Conservation (phyloP, 306 rosid species). For the Rosa lucieae region DNA sequence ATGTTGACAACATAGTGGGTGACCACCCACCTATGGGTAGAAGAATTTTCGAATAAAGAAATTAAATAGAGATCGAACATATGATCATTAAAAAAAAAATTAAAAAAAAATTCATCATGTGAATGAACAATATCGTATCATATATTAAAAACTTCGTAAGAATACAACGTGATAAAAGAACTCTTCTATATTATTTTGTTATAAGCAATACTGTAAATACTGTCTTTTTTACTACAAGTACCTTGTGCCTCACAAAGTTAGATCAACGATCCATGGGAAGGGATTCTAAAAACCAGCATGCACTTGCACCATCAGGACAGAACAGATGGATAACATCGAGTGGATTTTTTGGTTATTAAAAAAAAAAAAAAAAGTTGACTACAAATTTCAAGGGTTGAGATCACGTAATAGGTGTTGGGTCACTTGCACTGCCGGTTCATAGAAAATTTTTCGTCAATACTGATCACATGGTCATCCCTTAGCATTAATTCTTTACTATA, state of each 20-base stretch:
- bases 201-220: background rate
- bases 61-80: background rate
- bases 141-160: too few species aligned
- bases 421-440: too few species aligned
- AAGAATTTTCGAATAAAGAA: too few species aligned
- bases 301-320: too few species aligned
- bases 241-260: background rate
- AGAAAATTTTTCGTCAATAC: background rate
- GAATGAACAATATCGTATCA: too few species aligned
- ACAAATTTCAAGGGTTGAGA: background rate
- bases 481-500: background rate
- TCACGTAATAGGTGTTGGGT: too few species aligned
- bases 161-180: background rate
- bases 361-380: background rate
- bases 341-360: too few species aligned
- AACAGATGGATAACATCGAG: too few species aligned
- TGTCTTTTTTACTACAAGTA: background rate
- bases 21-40: slow-evolving; percentile 39
- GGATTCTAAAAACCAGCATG: too few species aligned
- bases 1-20: too few species aligned
- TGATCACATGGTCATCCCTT: background rate
- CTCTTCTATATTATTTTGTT: too few species aligned
- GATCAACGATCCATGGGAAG: background rate
- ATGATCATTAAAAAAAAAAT: background rate
- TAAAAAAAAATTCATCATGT: too few species aligned